Base-by-base conservation (phyloP, 495 filamentous ascomycete species). In the Penicillium canariense region DNA sequence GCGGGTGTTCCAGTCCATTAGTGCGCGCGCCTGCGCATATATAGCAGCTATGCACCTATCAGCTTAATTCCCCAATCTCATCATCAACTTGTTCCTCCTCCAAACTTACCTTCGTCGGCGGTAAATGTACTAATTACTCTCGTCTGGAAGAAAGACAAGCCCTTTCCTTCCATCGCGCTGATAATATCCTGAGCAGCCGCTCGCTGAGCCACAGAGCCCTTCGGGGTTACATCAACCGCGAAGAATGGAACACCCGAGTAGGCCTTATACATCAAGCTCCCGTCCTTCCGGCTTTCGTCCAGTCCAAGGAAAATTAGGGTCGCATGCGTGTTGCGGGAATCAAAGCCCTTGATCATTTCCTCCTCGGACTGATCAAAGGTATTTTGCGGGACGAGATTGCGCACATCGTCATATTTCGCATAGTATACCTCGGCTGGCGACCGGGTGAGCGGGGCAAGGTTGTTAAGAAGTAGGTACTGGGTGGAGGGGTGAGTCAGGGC, bases 1-100 rank as follows among this genome's bases (percentile, higher is more conserved):
- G 40, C 93, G 87, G 44, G 77, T 81, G 71, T 98, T 97, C 94
- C 94, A 98, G 73, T 97, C 94, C 26, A 93, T 67, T 32, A 96
- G 72, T n/a, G 89, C 85, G 59, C 93, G 87, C 3, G 91, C 88
- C 65, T 94, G 87, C n/a, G 90, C 95, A 65, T 90, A 91, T 38
- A 95, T 89, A 50, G 91, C 92, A 53, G 90, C 93, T 91, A 55
- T 47, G 22, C 26, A 17, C 12, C 14, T 5, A 12, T 42, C 10
- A 51, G 38, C 15, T 18, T 25, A 7, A 20, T 8, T n/a, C 12
- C 5, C 40, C 27, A 2, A 20, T 5, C 14, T 18, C 1, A 17
- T 38, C 12, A 28, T 12, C 5, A 20, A 38, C 48, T 36, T 10
- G 20, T 36, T 22, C 7, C 5, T 38, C 28, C 5, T 22, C 0